A percentile compares a stretch with the other conserved stretches of the same genome.
These are phyloP conservation scores for Cerioporus squamosus DNA, from an alignment of 1,284 basidiomycete genomes.

Conservation along the genomic window DNA sequence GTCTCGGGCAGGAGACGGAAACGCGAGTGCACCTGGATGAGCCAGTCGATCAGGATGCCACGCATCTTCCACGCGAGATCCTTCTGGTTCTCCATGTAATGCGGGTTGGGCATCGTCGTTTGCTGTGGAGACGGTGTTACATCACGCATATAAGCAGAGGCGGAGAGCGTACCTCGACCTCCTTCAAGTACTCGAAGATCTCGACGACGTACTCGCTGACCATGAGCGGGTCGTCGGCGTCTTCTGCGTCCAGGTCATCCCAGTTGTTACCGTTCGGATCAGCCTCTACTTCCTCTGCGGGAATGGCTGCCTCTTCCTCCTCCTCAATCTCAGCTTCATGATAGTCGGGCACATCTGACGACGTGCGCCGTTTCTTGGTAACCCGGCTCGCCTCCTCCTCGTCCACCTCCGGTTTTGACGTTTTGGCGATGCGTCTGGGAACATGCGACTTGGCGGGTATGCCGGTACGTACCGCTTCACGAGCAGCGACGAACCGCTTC, in stretches of 20 bases:
- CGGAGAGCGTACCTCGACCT: slow-evolving; percentile 57
- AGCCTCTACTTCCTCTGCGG: slow-evolving; percentile 43
- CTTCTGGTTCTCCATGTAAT: slow-evolving; percentile 91
- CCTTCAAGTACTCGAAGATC: slow-evolving; percentile 92
- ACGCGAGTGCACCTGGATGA: slow-evolving; percentile 94
- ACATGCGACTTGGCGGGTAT: slow-evolving; percentile 18
- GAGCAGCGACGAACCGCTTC: slow-evolving; percentile 33
- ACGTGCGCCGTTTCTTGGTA: slow-evolving; percentile 75
- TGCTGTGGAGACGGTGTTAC: slow-evolving; percentile 49
- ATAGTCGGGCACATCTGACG: slow-evolving; percentile 68
- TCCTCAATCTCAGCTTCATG: slow-evolving; percentile 41
- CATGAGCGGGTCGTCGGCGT: slow-evolving; percentile 95
- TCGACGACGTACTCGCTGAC: slow-evolving; percentile 96
- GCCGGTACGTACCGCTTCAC: slow-evolving; percentile 22
- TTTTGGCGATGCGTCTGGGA: slow-evolving; percentile 21
- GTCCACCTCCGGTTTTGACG: slow-evolving; percentile 30
- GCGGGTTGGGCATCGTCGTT: slow-evolving; percentile 82
- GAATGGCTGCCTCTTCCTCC: slow-evolving; percentile 22
- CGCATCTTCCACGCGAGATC: slow-evolving; percentile 96
- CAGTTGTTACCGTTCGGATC: slow-evolving; percentile 67
- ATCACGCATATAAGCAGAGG: slow-evolving; percentile 12
- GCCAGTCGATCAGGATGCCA: slow-evolving; percentile 94
- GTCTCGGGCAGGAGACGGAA: slow-evolving; percentile 96
- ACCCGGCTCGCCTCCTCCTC: slow-evolving; percentile 54
- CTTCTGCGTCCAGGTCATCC: slow-evolving; percentile 94